Evolutionary conservation across 805 yeast genomes (phyloP), one percentile per base, ranked within the genome.

Genomic region (Kodamaea restingae): DNA sequence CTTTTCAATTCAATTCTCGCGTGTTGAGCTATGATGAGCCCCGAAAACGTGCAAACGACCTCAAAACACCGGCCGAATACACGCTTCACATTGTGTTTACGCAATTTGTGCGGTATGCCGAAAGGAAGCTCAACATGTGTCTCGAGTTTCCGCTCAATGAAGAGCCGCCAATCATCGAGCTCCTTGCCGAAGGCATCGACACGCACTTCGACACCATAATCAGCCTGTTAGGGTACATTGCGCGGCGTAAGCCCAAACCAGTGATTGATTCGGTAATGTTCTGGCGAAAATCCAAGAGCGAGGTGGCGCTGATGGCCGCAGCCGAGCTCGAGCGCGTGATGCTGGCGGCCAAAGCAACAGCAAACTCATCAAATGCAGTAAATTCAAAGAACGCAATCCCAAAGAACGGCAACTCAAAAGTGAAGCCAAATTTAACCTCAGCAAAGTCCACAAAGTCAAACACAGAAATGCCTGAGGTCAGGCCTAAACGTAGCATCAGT

Each of bases 241-340:
- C 98, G 1, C 74, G 88, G 41, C 73, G 82, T 18, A 86, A 88
- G 48, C 97, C 98, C 0, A 90, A 88, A 54, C 95, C 96, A 0
- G 96, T 93, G 1, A 88, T 95, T 24, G 99, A 93, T 59, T 88
- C 95, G 5, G 95, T 93, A 43, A 90, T 93, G 98, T 90, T 86
- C 56, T 93, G 99, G 99, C 75, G 98, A 44, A 87, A 91, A 57
- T 79, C 91, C 2, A 93, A 93, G 59, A 81, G 95, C 10, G 98
- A 91, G 51, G 81, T 84, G 3, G 87, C 95, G 2, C 52, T 63
- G 4, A 53, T 68, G 60, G 74, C 73, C 2, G 65, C 70, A 2
- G 44, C 55, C 1, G 73, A 68, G 39, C 65, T 68, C 11, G 74
- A 68, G 29, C 54, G 57, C 32, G 54, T 54, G 2, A 32, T 60